Evolutionary conservation across 106 monocot genomes (phyloP), one percentile per base, ranked within the genome.

Genomic region (Dioscorea alata): DNA sequence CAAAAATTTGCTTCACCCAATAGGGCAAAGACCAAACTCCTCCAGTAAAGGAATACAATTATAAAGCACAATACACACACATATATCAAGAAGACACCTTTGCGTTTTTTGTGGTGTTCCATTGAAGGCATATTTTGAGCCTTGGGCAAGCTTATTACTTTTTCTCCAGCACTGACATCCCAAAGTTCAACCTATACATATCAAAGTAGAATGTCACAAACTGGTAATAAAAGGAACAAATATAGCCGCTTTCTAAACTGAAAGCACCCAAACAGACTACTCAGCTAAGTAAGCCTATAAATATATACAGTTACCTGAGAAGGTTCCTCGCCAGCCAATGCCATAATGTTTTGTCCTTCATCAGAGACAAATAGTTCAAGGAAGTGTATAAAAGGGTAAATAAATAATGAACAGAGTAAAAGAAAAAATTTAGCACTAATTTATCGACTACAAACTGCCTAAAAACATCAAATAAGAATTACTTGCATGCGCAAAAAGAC

Each of bases 101-200:
- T 85, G 65, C 60, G 48, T 64, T 85, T 94, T 50, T 64, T 49
- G 24, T 74, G 52, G 32, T 74, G 32, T 62, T 67, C 75, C 7
- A 21, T 52, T 15, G 63, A 57, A 79, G 60, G 60, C 50, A 49
- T 49, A 33, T 33, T 74, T 57, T 51, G 64, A 59, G 19, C 69
- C 51, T 81, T 76, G 17, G 85, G 91, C 50, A 92, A 77, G 67
- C 84, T 68, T 69, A 75, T 72, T 8, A 92, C 42, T 64, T 64
- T 89, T 83, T 85, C 69, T 59, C 76, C 86, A 22, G 62, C 66
- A 52, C 25, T 59, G 16, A 89, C 71, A 73, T 96, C 92, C 96
- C 92, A 92, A 73, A 96, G 48, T 73, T 92, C 89, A 68, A 96
- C 83, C 96, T 96, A 76, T 20, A 57, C 42, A 79, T 50, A 31